A percentile compares a stretch with the other conserved stretches of the same genome.
Evolutionary conservation across 2,329 filamentous ascomycete species (phyloP).

Genomic region (Microcyclosporella mali): DNA sequence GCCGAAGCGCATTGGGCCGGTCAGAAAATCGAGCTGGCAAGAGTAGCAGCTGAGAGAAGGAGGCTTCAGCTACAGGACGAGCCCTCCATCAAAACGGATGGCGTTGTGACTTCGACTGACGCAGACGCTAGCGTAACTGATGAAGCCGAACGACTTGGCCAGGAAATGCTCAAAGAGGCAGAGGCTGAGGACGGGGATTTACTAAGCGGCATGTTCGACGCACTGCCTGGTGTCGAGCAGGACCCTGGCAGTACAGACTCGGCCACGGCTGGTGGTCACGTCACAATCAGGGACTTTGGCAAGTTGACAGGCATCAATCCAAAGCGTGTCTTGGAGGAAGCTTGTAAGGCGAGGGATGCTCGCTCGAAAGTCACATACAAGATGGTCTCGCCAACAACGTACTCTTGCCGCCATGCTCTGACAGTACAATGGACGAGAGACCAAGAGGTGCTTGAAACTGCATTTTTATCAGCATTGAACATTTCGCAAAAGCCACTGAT

Average conservation of each 20-base stretch:
- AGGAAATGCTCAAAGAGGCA: slow-evolving; percentile 29
- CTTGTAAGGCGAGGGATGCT: slow-evolving; percentile 75
- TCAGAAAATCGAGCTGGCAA: slow-evolving; percentile 39
- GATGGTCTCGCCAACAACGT: slow-evolving; percentile 65
- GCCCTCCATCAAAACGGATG: slow-evolving; percentile 4
- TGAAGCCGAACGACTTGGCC: slow-evolving; percentile 38
- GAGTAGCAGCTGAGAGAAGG: slow-evolving; percentile 33
- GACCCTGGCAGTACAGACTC: neutral
- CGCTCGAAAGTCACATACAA: slow-evolving; percentile 61
- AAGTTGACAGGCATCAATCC: slow-evolving; percentile 73
- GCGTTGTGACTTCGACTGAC: neutral
- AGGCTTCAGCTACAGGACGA: slow-evolving; percentile 23
- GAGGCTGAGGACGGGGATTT: slow-evolving; percentile 50
- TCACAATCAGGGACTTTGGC: slow-evolving; percentile 74
- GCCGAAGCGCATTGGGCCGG: slow-evolving; percentile 43
- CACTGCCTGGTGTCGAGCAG: slow-evolving; percentile 25
- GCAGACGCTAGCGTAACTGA: slow-evolving; percentile 43
- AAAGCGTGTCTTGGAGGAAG: slow-evolving; percentile 71
- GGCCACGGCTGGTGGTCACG: slow-evolving; percentile 31
- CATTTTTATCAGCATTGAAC: slow-evolving; percentile 38
- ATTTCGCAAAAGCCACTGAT: slow-evolving; percentile 41
- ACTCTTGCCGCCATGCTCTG: slow-evolving; percentile 69
- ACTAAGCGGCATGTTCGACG: slow-evolving; percentile 54
- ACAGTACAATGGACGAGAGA: slow-evolving; percentile 73
- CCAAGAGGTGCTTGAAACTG: slow-evolving; percentile 49